Percentiles rank a stretch among this genome's conserved stretches.
Evolutionary conservation across 805 yeast species (phyloP).

Genomic region (Monosporozyma solicola): DNA sequence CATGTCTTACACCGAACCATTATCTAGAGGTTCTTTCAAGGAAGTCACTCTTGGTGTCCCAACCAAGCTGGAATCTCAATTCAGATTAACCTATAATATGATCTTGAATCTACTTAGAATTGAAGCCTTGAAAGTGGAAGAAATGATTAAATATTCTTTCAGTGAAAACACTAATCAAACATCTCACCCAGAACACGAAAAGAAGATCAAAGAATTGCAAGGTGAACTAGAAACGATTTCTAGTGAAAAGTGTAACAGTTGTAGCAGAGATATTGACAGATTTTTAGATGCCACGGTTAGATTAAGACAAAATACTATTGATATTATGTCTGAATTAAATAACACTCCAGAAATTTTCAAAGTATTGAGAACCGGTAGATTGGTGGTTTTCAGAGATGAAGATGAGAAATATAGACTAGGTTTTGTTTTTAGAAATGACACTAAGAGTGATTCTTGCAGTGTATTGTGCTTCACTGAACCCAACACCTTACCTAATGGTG

Average conservation of each 20-base stretch:
- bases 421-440: conserved; percentile 37
- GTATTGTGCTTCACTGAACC: conserved; percentile 30
- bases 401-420: conserved; percentile 37
- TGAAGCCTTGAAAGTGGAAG: conserved; percentile 94
- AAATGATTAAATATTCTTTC: conserved; percentile 93
- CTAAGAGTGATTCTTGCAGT: conserved; percentile 17
- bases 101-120: conserved; percentile 82
- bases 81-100: conserved; percentile 92
- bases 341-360: conserved; percentile 40
- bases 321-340: conserved; percentile 41
- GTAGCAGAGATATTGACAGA: conserved; percentile 36
- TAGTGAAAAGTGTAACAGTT: conserved; percentile 28
- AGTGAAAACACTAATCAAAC: conserved; percentile 85
- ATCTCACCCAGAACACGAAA: conserved; percentile 76
- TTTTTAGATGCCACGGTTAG: conserved; percentile 38
- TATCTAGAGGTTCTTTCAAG: conserved; percentile 51
- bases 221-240: conserved; percentile 35
- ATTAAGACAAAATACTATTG: conserved; percentile 37
- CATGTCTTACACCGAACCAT: conserved; percentile 69
- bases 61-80: conserved; percentile 83
- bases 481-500: conserved; percentile 18
- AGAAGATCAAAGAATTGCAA: conserved; percentile 47
- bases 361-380: conserved; percentile 44
- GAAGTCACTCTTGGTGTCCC: conserved; percentile 83
- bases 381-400: conserved; percentile 49